phyloP scores from a whole-genome alignment of 1,284 basidiomycete genomes.

The Ceratobasidium sp. region DNA sequence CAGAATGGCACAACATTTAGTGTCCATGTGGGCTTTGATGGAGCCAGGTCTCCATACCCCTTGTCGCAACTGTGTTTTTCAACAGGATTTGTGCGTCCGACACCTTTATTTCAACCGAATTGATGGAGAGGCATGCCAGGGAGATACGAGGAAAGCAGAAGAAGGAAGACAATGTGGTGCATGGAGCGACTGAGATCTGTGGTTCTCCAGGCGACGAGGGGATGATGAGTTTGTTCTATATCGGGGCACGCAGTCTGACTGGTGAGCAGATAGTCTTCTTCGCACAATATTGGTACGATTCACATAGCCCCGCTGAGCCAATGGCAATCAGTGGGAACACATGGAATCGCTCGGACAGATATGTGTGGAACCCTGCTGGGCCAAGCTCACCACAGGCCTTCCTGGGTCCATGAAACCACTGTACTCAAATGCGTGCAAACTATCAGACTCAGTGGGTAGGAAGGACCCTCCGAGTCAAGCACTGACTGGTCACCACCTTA shows the following conservation, averaged over 20 bases:
- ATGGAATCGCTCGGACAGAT: too few species aligned
- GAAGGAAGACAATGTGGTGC: background rate
- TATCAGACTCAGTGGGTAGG: too few species aligned
- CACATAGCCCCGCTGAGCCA: too few species aligned
- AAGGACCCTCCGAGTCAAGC: too few species aligned
- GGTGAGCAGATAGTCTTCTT: background rate
- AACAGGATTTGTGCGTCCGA: background rate
- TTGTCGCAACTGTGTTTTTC: background rate
- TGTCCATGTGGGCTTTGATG: background rate
- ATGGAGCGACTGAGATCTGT: background rate
- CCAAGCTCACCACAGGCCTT: too few species aligned
- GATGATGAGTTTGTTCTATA: background rate
- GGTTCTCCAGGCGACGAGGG: background rate
- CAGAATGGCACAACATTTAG: background rate
- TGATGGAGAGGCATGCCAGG: background rate
- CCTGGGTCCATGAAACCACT: too few species aligned
- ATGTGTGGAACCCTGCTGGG: too few species aligned
- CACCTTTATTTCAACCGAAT: background rate
- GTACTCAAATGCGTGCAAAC: too few species aligned
- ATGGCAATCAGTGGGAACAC: too few species aligned
- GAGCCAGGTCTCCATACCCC: background rate
- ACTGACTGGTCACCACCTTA: too few species aligned
- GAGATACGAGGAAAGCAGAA: background rate
- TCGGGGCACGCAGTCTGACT: background rate
- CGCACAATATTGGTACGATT: too few species aligned